A percentile compares a stretch with the other conserved stretches of the same genome.
Conservation (phyloP, 2,329 filamentous ascomycete species). For the Huntiella bhutanensis region DNA sequence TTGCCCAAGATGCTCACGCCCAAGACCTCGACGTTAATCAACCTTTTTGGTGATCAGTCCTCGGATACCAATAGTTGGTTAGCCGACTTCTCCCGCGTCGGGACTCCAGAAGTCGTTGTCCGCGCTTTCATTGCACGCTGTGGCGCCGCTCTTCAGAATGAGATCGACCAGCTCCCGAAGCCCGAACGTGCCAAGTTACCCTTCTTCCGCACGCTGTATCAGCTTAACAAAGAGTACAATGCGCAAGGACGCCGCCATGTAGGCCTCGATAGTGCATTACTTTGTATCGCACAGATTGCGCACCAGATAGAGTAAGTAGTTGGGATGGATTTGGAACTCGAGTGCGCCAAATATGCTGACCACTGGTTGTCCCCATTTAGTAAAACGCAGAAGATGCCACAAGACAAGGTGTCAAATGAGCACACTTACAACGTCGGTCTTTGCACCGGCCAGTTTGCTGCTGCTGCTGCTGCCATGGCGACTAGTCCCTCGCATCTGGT, state of each 20-base stretch:
- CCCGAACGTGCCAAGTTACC: slow-evolving; percentile 40
- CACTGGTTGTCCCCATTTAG: slow-evolving; percentile 16
- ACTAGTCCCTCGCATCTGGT: slow-evolving; percentile 42
- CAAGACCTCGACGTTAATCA: slow-evolving; percentile 15
- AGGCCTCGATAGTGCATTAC: slow-evolving; percentile 43
- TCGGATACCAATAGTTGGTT: slow-evolving; percentile 46
- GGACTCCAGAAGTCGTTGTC: slow-evolving; percentile 31
- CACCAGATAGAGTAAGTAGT: slow-evolving; percentile 49
- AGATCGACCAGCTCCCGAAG: slow-evolving; percentile 37
- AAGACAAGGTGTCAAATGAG: slow-evolving; percentile 29
- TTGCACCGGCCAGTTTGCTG: slow-evolving; percentile 52
- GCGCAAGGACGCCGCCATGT: slow-evolving; percentile 36
- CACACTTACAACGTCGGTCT: slow-evolving; percentile 41
- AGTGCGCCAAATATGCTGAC: not conserved
- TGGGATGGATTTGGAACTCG: no score
- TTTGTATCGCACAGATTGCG: slow-evolving; percentile 45
- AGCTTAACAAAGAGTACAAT: slow-evolving; percentile 47
- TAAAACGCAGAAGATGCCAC: slow-evolving; percentile 33
- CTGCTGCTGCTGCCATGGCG: slow-evolving; percentile 44
- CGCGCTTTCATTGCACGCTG: slow-evolving; percentile 42
- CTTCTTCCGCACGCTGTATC: slow-evolving; percentile 40
- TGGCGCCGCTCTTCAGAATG: slow-evolving; percentile 37
- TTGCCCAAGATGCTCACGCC: slow-evolving; percentile 3
- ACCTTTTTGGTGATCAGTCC: slow-evolving; percentile 56
- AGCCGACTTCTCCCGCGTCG: slow-evolving; percentile 30